phyloP scores from a whole-genome alignment of 106 monocot genomes.

The Dioscorea zingiberensis region DNA sequence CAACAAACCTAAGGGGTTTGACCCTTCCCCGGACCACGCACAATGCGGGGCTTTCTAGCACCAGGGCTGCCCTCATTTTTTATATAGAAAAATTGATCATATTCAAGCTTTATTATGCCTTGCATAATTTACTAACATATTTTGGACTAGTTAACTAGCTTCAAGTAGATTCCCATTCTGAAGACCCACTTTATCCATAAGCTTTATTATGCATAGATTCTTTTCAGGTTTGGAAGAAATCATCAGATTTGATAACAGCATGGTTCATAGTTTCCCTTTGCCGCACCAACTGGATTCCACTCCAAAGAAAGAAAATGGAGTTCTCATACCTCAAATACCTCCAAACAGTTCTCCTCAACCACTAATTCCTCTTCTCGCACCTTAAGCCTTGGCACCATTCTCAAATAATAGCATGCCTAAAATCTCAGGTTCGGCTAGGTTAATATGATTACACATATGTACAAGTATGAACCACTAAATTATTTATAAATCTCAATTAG shows the following conservation, averaged over 20 bases:
- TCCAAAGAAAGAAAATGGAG: conserved; percentile 10
- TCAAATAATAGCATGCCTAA: conserved; percentile 56
- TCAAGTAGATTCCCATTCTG: background rate
- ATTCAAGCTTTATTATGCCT: background rate
- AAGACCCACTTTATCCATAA: background rate
- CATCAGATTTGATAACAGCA: conserved; percentile 16
- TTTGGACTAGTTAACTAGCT: no score
- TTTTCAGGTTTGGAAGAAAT: conserved; percentile 32
- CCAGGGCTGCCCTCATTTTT: no score
- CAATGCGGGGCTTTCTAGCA: no score
- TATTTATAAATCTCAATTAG: background rate
- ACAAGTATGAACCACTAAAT: background rate
- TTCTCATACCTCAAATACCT: conserved; percentile 37
- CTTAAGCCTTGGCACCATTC: conserved; percentile 74
- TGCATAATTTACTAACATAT: background rate
- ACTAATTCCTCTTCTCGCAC: conserved; percentile 71
- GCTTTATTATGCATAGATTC: background rate
- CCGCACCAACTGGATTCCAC: conserved; percentile 7
- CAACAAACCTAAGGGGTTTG: no score
- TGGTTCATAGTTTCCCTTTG: conserved; percentile 8
- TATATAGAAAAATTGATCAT: no score
- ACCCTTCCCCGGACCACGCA: no score
- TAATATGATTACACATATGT: background rate
- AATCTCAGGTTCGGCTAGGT: conserved; percentile 54
- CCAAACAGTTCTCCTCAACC: conserved; percentile 71